These are phyloP conservation scores for Claviceps humidiphila DNA, from an alignment of 2,329 filamentous ascomycete genomes.

Conservation along the genomic window DNA sequence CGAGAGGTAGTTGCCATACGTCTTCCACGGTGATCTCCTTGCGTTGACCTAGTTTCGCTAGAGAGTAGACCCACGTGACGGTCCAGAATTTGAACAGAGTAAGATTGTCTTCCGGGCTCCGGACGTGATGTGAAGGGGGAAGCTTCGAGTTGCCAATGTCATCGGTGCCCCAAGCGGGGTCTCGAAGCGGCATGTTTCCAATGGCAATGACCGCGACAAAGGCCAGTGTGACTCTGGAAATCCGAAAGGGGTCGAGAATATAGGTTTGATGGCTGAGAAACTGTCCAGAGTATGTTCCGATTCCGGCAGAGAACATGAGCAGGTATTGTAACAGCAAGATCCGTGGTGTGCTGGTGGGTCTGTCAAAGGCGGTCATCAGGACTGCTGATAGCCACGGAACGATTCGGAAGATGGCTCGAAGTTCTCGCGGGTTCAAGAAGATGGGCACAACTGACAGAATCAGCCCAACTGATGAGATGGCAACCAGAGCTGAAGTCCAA, in stretches of 20 bases:
- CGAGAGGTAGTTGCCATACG: constrained; percentile 66
- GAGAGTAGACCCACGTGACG: constrained; percentile 67
- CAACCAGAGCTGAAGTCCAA: constrained; percentile 24
- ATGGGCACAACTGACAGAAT: constrained; percentile 18
- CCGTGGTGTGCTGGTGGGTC: constrained; percentile 29
- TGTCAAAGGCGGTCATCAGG: constrained; percentile 23
- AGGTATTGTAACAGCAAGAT: constrained; percentile 26
- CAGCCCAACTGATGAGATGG: constrained; percentile 22
- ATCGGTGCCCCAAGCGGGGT: constrained; percentile 19
- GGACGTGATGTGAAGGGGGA: constrained; percentile 28
- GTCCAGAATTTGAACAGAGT: constrained; percentile 74
- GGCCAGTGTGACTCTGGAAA: constrained; percentile 12
- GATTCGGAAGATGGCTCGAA: constrained; percentile 19
- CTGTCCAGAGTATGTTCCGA: constrained; percentile 17
- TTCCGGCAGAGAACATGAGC: constrained; percentile 18
- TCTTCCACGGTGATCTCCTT: constrained; percentile 63
- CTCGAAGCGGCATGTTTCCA: constrained; percentile 23
- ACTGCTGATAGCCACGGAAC: constrained; percentile 26
- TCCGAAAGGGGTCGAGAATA: constrained; percentile 12
- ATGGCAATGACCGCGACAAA: constrained; percentile 18
- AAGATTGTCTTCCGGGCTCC: constrained; percentile 65
- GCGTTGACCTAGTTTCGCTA: constrained; percentile 51
- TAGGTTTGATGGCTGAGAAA: constrained; percentile 15
- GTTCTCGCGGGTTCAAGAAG: constrained; percentile 15
- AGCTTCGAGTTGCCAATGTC: constrained; percentile 18